Percentiles rank a stretch among this genome's conserved stretches.
phyloP scores from a whole-genome alignment of 495 filamentous ascomycete genomes.

The Aspergillus affinis region DNA sequence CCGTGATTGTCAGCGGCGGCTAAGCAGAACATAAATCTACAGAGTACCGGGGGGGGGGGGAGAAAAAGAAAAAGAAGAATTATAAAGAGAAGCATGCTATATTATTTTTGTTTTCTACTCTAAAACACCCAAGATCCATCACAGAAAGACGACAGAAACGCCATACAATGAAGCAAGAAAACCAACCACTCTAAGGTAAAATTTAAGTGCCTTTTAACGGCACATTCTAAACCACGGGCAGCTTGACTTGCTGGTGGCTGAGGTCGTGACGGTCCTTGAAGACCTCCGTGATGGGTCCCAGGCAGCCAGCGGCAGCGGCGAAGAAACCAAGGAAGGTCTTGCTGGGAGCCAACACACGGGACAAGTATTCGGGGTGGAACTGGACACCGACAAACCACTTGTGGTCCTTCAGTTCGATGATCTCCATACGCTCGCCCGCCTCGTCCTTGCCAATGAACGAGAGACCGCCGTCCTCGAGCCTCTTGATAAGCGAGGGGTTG shows the following conservation, averaged over 20 bases:
- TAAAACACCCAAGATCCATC: background rate
- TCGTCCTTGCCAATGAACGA: slow-evolving; percentile 73
- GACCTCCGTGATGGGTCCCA: slow-evolving; percentile 48
- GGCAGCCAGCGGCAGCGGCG: slow-evolving; percentile 66
- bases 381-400: slow-evolving; percentile 90
- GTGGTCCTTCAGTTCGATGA: slow-evolving; percentile 85
- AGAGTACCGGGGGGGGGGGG: no score
- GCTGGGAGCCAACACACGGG: slow-evolving; percentile 69
- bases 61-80: background rate
- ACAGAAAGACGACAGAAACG: background rate
- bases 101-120: background rate
- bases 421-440: slow-evolving; percentile 82
- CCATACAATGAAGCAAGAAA: background rate
- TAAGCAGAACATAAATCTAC: no score
- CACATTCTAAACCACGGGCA: slow-evolving; percentile 5
- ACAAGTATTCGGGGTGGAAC: slow-evolving; percentile 83
- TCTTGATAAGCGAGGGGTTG: slow-evolving; percentile 40
- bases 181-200: background rate
- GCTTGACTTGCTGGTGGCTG: slow-evolving; percentile 1
- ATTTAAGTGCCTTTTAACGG: background rate
- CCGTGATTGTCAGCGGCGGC: no score
- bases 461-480: slow-evolving; percentile 36
- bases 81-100: background rate
- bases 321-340: slow-evolving; percentile 85
- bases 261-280: slow-evolving; percentile 15